Conservation (phyloP, 805 yeast species). For the Candida stauntonica region DNA sequence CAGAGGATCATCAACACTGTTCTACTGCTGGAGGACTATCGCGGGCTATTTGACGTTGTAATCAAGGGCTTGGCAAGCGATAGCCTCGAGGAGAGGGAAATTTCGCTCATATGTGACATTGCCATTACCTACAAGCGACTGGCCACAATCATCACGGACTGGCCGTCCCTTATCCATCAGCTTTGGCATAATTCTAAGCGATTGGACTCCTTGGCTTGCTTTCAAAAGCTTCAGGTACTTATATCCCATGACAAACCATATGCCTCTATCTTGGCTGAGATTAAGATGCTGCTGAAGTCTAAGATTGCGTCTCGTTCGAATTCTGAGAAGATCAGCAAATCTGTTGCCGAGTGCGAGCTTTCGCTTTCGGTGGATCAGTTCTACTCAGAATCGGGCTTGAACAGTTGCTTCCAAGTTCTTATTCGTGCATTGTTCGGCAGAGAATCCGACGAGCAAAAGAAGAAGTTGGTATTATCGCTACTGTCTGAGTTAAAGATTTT, state of each 20-base stretch:
- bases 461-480: slow-evolving; percentile 14
- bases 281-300: slow-evolving; percentile 3
- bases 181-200: slow-evolving; percentile 8
- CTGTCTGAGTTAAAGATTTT: slow-evolving; percentile 22
- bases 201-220: slow-evolving; percentile 3
- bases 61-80: slow-evolving; percentile 18
- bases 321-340: background rate
- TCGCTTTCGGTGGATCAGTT: slow-evolving; percentile 13
- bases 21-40: slow-evolving; percentile 22
- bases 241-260: background rate
- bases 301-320: background rate
- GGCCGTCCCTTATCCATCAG: background rate
- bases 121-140: slow-evolving; percentile 9
- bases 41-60: slow-evolving; percentile 21
- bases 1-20: slow-evolving; percentile 16
- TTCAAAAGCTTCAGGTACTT: slow-evolving; percentile 9
- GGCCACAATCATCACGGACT: slow-evolving; percentile 1
- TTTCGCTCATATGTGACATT: slow-evolving; percentile 15
- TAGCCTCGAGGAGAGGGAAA: slow-evolving; percentile 17
- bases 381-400: slow-evolving; percentile 13
- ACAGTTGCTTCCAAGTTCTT: slow-evolving; percentile 21
- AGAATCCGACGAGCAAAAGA: slow-evolving; percentile 5
- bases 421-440: slow-evolving; percentile 21
- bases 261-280: slow-evolving; percentile 7
- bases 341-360: slow-evolving; percentile 6